Evolutionary conservation across 108 stramenopile species (phyloP), one percentile per base, ranked within the genome.

Genomic region (Schizochytrium sp.): DNA sequence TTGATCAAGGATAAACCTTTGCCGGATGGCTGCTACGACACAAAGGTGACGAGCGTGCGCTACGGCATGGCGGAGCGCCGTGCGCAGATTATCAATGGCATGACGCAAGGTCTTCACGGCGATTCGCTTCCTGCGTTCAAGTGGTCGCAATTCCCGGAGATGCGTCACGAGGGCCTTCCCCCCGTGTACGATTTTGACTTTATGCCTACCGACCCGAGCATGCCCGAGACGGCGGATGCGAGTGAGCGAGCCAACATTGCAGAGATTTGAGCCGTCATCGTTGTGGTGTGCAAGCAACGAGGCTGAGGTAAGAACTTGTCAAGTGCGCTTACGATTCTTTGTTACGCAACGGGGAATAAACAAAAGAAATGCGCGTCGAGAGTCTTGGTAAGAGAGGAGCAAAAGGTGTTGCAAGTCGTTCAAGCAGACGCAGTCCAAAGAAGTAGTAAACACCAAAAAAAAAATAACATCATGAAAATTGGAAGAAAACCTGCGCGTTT

Each of bases 11-110:
- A 25, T 5, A 57, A 34, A 45, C 76, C 45, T 12, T n/a, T 83
- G 18, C n/a, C 87, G 43, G 23, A 48, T 28, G 89, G 89, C 19
- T 89, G 89, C 89, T 89, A 89, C 55, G 89, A 89, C 89, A 57
- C 48, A 4, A 89, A 89, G 88, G 87, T 58, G 5, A 88, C 89
- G 23, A 45, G 41, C 63, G 47, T 5, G 45, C 12, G 19, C 19
- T 53, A 53, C 28, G 76, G 76, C 76, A 28, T 53, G 48, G 6
- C 28, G 51, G 45, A 58, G 55, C 19, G 18, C 45, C 6, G 21
- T 0, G 89, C 89, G 29, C 21, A 60, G 5, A 87, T 87, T 5
- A 58, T 89, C 48, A 89, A 89, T 59, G 89, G 89, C 4, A 87
- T 69, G 55, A 89, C 76, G 14, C 14, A 4, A 10, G 21, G 48